These are phyloP conservation scores for Fusarium dimerum DNA, from an alignment of 2,329 filamentous ascomycete genomes.

Conservation along the genomic window DNA sequence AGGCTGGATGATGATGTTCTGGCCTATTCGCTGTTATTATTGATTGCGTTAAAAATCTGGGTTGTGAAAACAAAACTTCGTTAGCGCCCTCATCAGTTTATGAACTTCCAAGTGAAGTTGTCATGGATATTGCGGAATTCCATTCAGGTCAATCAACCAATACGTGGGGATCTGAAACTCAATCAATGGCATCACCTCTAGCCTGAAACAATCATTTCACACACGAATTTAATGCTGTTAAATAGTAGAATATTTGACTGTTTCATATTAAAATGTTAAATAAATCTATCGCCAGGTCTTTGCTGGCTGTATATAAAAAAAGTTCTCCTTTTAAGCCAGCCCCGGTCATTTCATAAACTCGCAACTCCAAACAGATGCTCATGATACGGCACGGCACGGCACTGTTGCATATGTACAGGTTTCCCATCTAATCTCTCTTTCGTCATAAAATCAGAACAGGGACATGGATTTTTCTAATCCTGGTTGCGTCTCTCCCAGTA, in stretches of 20 bases:
- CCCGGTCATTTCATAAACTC: constrained; percentile 26
- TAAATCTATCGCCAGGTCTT: constrained; percentile 23
- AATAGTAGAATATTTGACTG: constrained; percentile 12
- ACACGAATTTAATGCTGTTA: too few relatives aligned
- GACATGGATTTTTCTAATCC: constrained; percentile 1
- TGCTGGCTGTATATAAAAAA: constrained; percentile 21
- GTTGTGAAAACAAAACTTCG: not conserved
- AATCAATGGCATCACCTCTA: too few relatives aligned
- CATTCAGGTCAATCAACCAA: not conserved
- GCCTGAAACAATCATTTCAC: too few relatives aligned
- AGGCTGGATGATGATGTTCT: not conserved
- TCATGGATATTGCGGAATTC: not conserved
- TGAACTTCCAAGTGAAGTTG: not conserved
- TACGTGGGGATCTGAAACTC: not conserved
- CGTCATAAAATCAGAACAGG: not conserved
- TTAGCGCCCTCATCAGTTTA: not conserved
- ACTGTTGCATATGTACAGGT: constrained; percentile 31
- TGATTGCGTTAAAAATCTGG: not conserved
- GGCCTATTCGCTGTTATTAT: not conserved
- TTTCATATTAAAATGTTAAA: constrained; percentile 29
- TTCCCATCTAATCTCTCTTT: not conserved
- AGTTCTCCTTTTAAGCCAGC: constrained; percentile 24
- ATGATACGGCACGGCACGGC: constrained; percentile 3
- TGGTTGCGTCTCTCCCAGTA: constrained; percentile 71
- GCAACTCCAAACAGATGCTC: constrained; percentile 27